These are phyloP conservation scores for Penicillium oxalicum DNA, from an alignment of 2,329 filamentous ascomycete species.

Conservation along the genomic window DNA sequence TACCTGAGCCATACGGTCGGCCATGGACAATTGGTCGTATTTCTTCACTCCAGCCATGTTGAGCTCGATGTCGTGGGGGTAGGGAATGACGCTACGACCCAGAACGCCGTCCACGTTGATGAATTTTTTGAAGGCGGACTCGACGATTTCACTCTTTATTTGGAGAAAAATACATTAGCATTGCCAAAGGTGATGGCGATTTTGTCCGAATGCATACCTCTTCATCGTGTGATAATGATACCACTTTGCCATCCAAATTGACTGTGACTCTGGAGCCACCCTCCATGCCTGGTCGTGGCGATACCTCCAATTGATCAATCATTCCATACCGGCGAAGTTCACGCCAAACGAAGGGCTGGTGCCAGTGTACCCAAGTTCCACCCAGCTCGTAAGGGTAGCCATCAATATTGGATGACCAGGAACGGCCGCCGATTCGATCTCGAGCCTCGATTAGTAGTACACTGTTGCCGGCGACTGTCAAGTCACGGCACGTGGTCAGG, in stretches of 20 bases:
- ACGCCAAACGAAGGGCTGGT: constrained; percentile 1
- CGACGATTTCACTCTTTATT: neutral
- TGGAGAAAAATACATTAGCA: too few relatives aligned
- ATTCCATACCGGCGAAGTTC: constrained; percentile 5
- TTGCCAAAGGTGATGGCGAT: too few relatives aligned
- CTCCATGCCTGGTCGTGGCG: neutral
- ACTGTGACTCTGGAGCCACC: neutral
- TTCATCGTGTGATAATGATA: neutral
- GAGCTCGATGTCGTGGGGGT: constrained; percentile 1
- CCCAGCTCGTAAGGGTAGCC: constrained; percentile 7
- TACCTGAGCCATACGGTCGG: constrained; percentile 3
- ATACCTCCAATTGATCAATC: neutral
- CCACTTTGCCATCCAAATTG: neutral
- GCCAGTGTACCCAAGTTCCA: constrained; percentile 4
- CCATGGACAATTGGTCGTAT: constrained; percentile 2
- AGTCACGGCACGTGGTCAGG: neutral
- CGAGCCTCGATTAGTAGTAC: constrained; percentile 32
- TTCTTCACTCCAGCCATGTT: neutral
- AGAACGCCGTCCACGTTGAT: constrained; percentile 2
- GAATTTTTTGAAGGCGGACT: constrained; percentile 1
- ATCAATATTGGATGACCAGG: constrained; percentile 1
- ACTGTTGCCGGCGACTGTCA: neutral
- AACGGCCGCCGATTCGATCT: constrained; percentile 44
- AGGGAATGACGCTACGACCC: constrained; percentile 2
- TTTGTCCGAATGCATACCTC: neutral